These are phyloP conservation scores for Fulvia fulva DNA, from an alignment of 2,329 filamentous ascomycete genomes.

Conservation along the genomic window DNA sequence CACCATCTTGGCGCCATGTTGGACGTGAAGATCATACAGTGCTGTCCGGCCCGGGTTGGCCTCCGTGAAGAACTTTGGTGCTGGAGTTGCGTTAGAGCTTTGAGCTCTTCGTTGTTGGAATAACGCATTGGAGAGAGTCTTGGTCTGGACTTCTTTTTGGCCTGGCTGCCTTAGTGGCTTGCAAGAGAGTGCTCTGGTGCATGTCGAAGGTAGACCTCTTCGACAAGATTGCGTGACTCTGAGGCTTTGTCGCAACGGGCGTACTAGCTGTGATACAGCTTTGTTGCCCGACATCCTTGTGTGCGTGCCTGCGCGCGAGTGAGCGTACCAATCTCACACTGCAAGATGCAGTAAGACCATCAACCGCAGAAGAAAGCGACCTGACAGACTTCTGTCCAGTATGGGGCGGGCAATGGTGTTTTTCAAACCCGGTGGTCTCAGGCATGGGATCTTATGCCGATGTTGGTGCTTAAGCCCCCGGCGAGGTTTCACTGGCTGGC, in stretches of 20 bases:
- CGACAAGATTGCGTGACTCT: constrained; percentile 2
- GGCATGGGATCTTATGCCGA: not conserved
- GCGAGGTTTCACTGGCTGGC: too few species aligned
- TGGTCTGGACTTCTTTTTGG: constrained; percentile 12
- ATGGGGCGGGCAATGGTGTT: not conserved
- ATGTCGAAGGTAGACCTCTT: not conserved
- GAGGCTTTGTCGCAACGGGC: constrained; percentile 10
- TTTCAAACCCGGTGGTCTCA: not conserved
- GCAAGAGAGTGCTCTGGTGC: constrained; percentile 7
- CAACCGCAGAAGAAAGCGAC: not conserved
- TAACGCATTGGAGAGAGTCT: constrained; percentile 18
- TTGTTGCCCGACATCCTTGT: constrained; percentile 17
- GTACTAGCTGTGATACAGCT: constrained; percentile 7
- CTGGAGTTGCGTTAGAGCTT: constrained; percentile 27
- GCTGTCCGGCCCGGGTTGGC: constrained; percentile 51
- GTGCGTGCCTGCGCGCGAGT: not conserved
- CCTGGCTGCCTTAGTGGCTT: constrained; percentile 2
- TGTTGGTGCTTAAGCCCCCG: constrained; percentile 2
- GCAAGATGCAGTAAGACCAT: not conserved
- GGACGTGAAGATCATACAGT: constrained; percentile 73
- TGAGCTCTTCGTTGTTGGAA: constrained; percentile 23
- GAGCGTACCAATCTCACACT: not conserved
- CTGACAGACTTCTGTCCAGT: not conserved
- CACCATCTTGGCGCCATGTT: constrained; percentile 85
- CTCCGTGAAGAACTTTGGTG: constrained; percentile 30